Evolutionary conservation across 805 yeast genomes (phyloP).

Genomic region (Candida taoyuanica): DNA sequence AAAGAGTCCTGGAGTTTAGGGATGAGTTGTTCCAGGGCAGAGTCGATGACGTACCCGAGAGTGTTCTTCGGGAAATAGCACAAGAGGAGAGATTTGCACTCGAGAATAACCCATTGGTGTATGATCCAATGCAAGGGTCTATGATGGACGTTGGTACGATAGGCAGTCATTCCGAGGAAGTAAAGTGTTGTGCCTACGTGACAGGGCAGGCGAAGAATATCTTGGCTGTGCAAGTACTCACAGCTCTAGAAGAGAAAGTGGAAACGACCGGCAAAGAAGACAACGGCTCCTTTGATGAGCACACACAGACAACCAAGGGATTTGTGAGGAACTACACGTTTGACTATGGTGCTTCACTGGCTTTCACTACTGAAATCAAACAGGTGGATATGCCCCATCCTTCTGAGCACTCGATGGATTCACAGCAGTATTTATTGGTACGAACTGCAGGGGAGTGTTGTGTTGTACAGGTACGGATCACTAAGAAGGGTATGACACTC

Average conservation of each 20-base stretch:
- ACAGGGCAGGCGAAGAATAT: constrained; percentile 4
- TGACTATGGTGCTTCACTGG: constrained; percentile 16
- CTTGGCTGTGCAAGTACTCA: constrained; percentile 5
- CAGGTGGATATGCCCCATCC: constrained; percentile 34
- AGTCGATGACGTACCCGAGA: constrained; percentile 1
- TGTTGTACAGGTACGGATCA: constrained; percentile 27
- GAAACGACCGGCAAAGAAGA: background rate
- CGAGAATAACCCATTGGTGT: constrained; percentile 19
- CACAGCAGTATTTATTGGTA: constrained; percentile 31
- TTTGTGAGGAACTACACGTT: constrained; percentile 11
- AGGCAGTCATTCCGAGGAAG: background rate
- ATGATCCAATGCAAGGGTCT: constrained; percentile 33
- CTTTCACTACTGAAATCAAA: constrained; percentile 35
- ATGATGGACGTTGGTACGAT: constrained; percentile 8
- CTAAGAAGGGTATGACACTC: constrained; percentile 7
- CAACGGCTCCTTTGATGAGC: too few relatives aligned
- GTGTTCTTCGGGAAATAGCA: constrained; percentile 3
- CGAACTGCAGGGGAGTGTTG: constrained; percentile 35
- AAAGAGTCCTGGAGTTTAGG: background rate
- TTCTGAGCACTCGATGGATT: constrained; percentile 20
- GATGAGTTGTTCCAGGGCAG: background rate
- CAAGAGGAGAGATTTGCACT: constrained; percentile 1
- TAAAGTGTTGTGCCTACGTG: constrained; percentile 8
- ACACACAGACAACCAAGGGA: background rate
- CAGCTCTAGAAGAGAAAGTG: background rate